Percentiles rank a stretch among this genome's conserved stretches.
Conservation (phyloP, 306 rosid species). For the Prunus kanzakura region DNA sequence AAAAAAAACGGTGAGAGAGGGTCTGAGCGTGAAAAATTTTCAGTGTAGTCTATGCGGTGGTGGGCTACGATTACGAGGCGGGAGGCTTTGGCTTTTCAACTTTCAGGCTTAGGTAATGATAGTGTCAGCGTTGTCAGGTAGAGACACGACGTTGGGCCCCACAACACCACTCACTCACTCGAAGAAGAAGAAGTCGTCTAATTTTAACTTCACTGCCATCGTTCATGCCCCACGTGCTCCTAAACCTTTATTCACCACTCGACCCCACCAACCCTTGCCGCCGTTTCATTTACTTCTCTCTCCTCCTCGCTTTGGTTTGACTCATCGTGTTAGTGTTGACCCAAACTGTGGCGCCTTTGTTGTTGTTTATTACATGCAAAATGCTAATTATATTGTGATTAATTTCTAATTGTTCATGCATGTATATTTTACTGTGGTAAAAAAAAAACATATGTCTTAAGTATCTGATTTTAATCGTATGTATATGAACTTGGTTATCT, state of each 20-base stretch:
- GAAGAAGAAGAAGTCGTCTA: too few relatives aligned
- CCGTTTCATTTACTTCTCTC: background rate
- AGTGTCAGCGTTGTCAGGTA: background rate
- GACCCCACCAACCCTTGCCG: background rate
- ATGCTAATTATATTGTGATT: too few relatives aligned
- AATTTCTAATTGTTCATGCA: too few relatives aligned
- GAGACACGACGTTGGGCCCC: background rate
- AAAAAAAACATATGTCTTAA: too few relatives aligned
- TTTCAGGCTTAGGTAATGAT: slow-evolving; percentile 23
- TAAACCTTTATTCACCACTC: too few relatives aligned
- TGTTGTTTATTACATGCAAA: background rate
- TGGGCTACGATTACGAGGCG: slow-evolving; percentile 21
- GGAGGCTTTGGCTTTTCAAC: slow-evolving; percentile 40
- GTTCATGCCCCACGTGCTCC: background rate
- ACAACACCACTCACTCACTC: too few relatives aligned
- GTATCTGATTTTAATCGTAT: too few relatives aligned
- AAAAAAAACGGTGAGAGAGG: background rate
- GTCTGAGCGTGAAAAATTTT: background rate
- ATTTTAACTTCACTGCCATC: background rate
- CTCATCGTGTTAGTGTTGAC: background rate
- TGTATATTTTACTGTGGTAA: too few relatives aligned
- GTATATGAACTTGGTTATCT: too few relatives aligned
- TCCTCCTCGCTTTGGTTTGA: background rate
- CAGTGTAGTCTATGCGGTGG: background rate
- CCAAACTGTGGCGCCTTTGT: background rate